Evolutionary conservation across 352 stramenopile species (phyloP), one percentile per base, ranked within the genome.

Genomic region (Achlya hypogyna): DNA sequence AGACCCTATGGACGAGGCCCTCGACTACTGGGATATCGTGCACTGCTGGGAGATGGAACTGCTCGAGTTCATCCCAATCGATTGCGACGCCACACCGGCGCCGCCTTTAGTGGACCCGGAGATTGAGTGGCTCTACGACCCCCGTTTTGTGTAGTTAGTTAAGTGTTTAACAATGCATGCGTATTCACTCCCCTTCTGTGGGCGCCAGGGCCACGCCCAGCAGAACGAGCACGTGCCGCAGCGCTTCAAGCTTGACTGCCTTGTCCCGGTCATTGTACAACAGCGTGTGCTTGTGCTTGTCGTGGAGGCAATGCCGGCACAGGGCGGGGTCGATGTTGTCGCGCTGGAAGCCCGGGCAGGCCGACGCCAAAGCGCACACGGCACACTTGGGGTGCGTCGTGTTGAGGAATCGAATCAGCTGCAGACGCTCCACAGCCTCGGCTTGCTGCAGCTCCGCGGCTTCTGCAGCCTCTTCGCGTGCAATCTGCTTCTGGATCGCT

Each of bases 281-380:
- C 29, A 78, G 74, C 38, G 87, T 74, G 67, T 93, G 82, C 53
- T 89, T 87, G 1, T 76, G 76, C 12, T 74, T 76, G 47, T 88
- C 81, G 43, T 93, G 84, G 71, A 90, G 77, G 65, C 84, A 93
- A 60, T 93, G 81, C 23, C 75, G 82, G 70, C 84, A 93, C 60
- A 89, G 73, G 12, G 73, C 77, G 0, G 84, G 84, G 32, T 93
- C 90, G 62, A 88, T 75, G 0, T 25, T 65, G 35, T 93, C 81
- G 6, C 74, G 73, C 52, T 93, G 84, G 59, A 90, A 93, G 1
- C 84, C 84, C 20, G 82, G 80, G 65, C 84, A 93, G n/a, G 81
- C 72, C 9, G 75, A 79, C 16, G 81, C 77, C 22, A 82, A 84
- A 22, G 69, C 79, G 62, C 84, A 93, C 34, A 89, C 81, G 40